A percentile compares a stretch with the other conserved stretches of the same genome.
Conservation (phyloP, 495 filamentous ascomycete genomes). For the Delitschia confertaspora region DNA sequence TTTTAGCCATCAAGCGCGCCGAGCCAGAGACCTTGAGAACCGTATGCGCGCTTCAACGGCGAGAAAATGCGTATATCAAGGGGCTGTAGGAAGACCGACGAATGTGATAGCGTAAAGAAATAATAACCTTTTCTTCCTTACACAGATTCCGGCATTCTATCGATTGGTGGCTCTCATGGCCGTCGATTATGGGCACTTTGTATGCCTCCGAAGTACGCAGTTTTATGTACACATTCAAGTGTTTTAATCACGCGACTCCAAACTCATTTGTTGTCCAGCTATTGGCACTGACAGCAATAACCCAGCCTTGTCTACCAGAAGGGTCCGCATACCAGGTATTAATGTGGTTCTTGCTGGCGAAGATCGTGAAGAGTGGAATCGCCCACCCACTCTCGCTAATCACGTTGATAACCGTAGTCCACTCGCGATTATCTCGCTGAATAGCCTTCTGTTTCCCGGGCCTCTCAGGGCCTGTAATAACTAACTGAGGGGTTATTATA, state of each 20-base stretch:
- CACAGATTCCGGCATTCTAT: slow-evolving; percentile 1
- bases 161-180: slow-evolving; percentile 3
- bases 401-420: slow-evolving; percentile 34
- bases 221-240: slow-evolving; percentile 7
- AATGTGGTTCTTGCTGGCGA: slow-evolving; percentile 10
- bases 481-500: slow-evolving; percentile 4
- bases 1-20: background rate
- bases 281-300: slow-evolving; percentile 5
- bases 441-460: slow-evolving; percentile 11
- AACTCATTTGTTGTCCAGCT: slow-evolving; percentile 12
- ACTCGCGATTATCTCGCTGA: slow-evolving; percentile 39
- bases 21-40: background rate
- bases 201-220: background rate
- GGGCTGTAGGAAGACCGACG: slow-evolving; percentile 3
- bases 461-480: slow-evolving; percentile 22
- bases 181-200: slow-evolving; percentile 6
- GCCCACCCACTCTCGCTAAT: slow-evolving; percentile 18
- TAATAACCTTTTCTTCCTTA: slow-evolving; percentile 6
- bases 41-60: slow-evolving; percentile 6
- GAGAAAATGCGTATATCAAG: slow-evolving; percentile 9
- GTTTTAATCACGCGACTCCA: slow-evolving; percentile 4
- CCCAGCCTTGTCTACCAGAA: slow-evolving; percentile 3
- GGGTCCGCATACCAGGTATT: slow-evolving; percentile 9
- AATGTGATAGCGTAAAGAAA: slow-evolving; percentile 6
- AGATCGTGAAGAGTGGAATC: slow-evolving; percentile 13